Evolutionary conservation across 352 stramenopile species (phyloP).

Genomic region (Globisporangium carolinianum): DNA sequence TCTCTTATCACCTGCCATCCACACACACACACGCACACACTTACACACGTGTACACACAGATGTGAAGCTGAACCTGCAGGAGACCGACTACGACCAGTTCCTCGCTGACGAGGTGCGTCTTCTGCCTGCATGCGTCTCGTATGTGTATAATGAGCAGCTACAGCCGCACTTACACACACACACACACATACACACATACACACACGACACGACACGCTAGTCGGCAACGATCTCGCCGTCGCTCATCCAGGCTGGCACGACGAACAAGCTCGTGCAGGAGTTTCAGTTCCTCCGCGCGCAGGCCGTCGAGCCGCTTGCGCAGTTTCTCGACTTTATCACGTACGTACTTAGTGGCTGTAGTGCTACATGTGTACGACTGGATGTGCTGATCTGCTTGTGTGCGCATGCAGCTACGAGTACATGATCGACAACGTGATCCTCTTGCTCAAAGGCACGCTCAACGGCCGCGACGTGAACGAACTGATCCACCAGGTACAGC

Average conservation of each 20-base stretch:
- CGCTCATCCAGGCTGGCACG: conserved; percentile 79
- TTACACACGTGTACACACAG: conserved; percentile 16
- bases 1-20: neutral
- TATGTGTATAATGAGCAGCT: neutral
- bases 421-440: conserved; percentile 99
- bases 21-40: neutral
- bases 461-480: conserved; percentile 96
- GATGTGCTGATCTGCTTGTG: neutral
- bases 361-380: neutral
- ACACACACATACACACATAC: neutral
- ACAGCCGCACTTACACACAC: too few species aligned
- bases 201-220: conserved; percentile 10
- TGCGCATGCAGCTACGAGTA: conserved; percentile 90
- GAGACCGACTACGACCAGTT: conserved; percentile 98
- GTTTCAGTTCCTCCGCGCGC: conserved; percentile 96
- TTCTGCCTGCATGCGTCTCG: neutral
- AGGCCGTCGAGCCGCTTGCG: conserved; percentile 93
- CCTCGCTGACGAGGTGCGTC: conserved; percentile 87
- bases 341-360: conserved; percentile 36
- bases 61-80: conserved; percentile 94
- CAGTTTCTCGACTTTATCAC: conserved; percentile 99
- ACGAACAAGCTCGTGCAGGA: conserved; percentile 91
- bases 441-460: conserved; percentile 97
- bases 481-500: conserved; percentile 89
- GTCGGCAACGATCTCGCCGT: conserved; percentile 59